Percentiles rank a stretch among this genome's conserved stretches.
These are phyloP conservation scores for Calonectria naviculata DNA, from an alignment of 2,329 filamentous ascomycete genomes.

Conservation along the genomic window DNA sequence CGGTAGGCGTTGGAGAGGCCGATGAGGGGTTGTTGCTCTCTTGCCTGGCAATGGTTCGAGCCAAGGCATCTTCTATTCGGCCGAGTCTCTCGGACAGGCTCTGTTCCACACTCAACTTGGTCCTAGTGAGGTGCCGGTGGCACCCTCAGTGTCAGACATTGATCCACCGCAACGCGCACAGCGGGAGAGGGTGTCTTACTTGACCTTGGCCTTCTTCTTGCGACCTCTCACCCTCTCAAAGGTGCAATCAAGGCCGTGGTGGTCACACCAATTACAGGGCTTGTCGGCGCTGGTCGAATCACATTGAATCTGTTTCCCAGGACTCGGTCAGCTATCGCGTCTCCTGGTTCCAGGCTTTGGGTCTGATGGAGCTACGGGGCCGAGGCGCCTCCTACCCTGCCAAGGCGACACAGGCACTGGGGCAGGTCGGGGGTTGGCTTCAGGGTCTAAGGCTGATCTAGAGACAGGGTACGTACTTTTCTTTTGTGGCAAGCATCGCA, in stretches of 20 bases:
- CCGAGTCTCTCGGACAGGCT: slow-evolving; percentile 33
- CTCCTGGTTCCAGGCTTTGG: background rate
- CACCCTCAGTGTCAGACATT: slow-evolving; percentile 1
- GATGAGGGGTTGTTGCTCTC: background rate
- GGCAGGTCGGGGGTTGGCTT: background rate
- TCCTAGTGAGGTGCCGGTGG: slow-evolving; percentile 10
- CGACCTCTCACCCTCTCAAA: slow-evolving; percentile 38
- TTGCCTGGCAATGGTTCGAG: slow-evolving; percentile 27
- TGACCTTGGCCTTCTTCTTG: slow-evolving; percentile 28
- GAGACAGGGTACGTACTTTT: slow-evolving; percentile 17
- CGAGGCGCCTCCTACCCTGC: background rate
- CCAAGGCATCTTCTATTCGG: slow-evolving; percentile 34
- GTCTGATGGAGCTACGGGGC: slow-evolving; percentile 1
- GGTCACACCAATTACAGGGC: slow-evolving; percentile 21
- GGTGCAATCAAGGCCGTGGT: slow-evolving; percentile 20
- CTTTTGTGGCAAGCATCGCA: slow-evolving; percentile 23
- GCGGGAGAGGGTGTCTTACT: slow-evolving; percentile 23
- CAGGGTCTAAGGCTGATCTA: slow-evolving; percentile 3
- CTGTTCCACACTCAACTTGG: slow-evolving; percentile 26
- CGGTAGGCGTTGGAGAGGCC: slow-evolving; percentile 10
- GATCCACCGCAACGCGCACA: background rate
- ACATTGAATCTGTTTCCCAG: slow-evolving; percentile 15
- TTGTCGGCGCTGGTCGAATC: slow-evolving; percentile 5
- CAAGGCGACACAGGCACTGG: background rate
- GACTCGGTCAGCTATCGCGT: background rate